phyloP scores from a whole-genome alignment of 2,329 filamentous ascomycete genomes.

The Graphilbum fragrans region DNA sequence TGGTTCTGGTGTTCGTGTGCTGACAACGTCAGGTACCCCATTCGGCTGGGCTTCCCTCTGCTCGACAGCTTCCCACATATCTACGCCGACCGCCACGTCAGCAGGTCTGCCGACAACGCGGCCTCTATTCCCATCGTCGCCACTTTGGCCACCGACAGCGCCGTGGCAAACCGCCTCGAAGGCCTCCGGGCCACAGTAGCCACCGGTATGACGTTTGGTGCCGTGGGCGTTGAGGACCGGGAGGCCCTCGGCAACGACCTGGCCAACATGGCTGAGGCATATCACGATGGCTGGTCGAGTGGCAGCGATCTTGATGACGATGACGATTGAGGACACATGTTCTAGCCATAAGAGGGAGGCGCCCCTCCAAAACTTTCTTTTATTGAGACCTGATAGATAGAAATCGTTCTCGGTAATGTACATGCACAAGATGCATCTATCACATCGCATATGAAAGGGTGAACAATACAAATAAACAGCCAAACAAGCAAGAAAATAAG shows the following conservation, averaged over 20 bases:
- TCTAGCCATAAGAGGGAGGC: too few relatives aligned
- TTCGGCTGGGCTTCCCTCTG: slow-evolving; percentile 55
- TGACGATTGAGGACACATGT: slow-evolving; percentile 37
- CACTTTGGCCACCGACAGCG: slow-evolving; percentile 61
- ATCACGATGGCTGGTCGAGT: slow-evolving; percentile 78
- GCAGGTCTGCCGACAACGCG: slow-evolving; percentile 14
- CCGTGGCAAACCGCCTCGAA: slow-evolving; percentile 58
- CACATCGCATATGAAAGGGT: too few relatives aligned
- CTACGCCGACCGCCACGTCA: slow-evolving; percentile 32
- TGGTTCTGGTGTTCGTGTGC: too few relatives aligned
- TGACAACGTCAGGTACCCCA: slow-evolving; percentile 39
- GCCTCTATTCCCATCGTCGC: slow-evolving; percentile 37
- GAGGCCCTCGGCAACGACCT: slow-evolving; percentile 75
- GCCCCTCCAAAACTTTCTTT: too few relatives aligned
- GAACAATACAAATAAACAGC: too few relatives aligned
- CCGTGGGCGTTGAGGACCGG: slow-evolving; percentile 63
- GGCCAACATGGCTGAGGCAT: slow-evolving; percentile 73
- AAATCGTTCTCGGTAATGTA: too few relatives aligned
- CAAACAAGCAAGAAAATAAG: too few relatives aligned
- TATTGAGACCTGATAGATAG: too few relatives aligned
- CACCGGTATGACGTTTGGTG: slow-evolving; percentile 26
- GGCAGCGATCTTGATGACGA: slow-evolving; percentile 62
- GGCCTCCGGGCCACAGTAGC: slow-evolving; percentile 44
- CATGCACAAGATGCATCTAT: too few relatives aligned
- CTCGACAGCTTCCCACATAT: slow-evolving; percentile 77